Percentiles rank a stretch among this genome's conserved stretches.
Evolutionary conservation across 345 rosid genomes (phyloP).

Genomic region (Trapa bicornis): DNA sequence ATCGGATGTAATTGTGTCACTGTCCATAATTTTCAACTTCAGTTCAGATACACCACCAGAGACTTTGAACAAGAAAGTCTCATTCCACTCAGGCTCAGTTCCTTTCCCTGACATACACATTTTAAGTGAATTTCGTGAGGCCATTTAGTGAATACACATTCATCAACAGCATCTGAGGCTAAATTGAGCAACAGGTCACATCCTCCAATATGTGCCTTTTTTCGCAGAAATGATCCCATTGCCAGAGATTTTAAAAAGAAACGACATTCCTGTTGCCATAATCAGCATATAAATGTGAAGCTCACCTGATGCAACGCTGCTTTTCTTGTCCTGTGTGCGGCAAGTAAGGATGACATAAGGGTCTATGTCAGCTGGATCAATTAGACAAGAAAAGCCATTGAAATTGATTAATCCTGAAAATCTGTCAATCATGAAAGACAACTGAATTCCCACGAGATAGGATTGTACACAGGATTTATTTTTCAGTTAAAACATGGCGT

Average conservation of each 20-base stretch:
- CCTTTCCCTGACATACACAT: constrained; percentile 36
- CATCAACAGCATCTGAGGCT: too few relatives aligned
- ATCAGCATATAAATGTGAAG: not conserved
- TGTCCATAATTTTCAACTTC: constrained; percentile 51
- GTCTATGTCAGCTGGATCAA: constrained; percentile 44
- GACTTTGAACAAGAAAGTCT: constrained; percentile 53
- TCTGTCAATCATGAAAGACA: not conserved
- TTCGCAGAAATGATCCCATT: too few relatives aligned
- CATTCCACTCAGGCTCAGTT: constrained; percentile 64
- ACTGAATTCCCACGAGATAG: too few relatives aligned
- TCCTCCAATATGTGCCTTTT: too few relatives aligned
- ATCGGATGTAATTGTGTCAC: constrained; percentile 40
- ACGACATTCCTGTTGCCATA: too few relatives aligned
- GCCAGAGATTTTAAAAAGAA: too few relatives aligned
- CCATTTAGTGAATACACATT: not conserved
- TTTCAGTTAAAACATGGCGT: not conserved
- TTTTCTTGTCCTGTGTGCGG: constrained; percentile 62
- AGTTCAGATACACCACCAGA: constrained; percentile 41
- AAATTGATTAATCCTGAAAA: not conserved
- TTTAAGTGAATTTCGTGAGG: not conserved
- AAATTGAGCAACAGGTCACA: too few relatives aligned
- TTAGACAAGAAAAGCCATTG: not conserved
- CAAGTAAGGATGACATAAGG: constrained; percentile 54
- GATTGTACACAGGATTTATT: not conserved
- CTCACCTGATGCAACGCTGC: constrained; percentile 59